Conservation (phyloP, 2,329 filamentous ascomycete genomes). For the Pseudopithomyces maydicus region DNA sequence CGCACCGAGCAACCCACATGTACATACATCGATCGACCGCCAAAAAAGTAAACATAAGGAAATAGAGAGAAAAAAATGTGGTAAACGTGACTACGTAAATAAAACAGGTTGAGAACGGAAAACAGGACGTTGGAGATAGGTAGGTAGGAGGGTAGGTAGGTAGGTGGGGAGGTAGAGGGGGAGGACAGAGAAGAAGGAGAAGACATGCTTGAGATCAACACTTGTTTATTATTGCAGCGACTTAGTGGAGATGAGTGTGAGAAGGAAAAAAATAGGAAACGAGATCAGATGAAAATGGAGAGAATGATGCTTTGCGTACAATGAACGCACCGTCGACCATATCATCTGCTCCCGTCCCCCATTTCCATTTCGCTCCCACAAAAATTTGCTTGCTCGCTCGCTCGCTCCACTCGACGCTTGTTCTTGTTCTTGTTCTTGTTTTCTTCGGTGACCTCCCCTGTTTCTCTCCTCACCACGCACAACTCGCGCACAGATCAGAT, state of each 20-base stretch:
- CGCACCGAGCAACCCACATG: conserved; percentile 4
- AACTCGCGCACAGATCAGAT: conserved; percentile 15
- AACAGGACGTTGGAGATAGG: too few relatives aligned
- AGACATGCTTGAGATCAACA: conserved; percentile 21
- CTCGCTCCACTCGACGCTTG: too few relatives aligned
- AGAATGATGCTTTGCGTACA: neutral
- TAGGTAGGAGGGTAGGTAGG: too few relatives aligned
- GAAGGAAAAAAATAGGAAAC: neutral
- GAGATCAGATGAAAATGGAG: neutral
- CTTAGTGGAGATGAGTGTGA: conserved; percentile 34
- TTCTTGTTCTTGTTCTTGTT: too few relatives aligned
- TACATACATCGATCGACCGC: neutral
- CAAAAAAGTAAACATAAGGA: neutral
- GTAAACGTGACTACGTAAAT: too few relatives aligned
- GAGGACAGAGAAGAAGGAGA: neutral
- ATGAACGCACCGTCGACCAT: too few relatives aligned
- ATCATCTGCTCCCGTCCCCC: too few relatives aligned
- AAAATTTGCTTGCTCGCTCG: too few relatives aligned
- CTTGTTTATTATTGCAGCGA: conserved; percentile 40
- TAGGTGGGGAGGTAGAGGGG: too few relatives aligned
- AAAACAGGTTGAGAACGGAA: too few relatives aligned
- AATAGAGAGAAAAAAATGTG: neutral
- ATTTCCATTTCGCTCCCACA: too few relatives aligned
- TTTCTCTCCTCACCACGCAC: conserved; percentile 11
- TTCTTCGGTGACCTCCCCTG: too few relatives aligned